phyloP scores from a whole-genome alignment of 2,329 filamentous ascomycete species.

The Aspergillus brunneoviolaceus region DNA sequence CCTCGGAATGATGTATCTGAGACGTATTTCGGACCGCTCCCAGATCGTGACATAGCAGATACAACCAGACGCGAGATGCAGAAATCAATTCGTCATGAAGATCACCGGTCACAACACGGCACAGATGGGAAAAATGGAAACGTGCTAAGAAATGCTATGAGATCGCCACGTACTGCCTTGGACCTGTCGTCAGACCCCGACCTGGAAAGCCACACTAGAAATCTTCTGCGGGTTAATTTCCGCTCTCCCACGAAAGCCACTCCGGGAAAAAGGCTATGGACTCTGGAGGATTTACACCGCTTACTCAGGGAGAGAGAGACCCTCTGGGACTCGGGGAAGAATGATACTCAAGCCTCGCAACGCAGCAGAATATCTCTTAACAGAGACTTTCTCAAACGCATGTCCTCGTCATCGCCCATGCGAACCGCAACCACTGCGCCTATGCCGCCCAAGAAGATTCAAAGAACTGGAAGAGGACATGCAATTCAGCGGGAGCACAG shows the following conservation, averaged over 20 bases:
- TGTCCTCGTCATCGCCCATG: background rate
- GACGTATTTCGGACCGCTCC: background rate
- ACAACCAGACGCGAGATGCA: background rate
- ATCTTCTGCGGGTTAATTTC: conserved; percentile 12
- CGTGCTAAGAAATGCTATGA: background rate
- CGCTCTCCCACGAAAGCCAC: background rate
- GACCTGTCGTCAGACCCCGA: background rate
- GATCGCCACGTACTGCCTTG: background rate
- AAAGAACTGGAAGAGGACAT: background rate
- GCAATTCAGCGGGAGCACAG: background rate
- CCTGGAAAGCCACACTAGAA: background rate
- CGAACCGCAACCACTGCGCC: background rate
- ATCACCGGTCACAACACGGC: background rate
- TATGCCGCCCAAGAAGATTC: background rate
- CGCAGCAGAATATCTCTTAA: background rate
- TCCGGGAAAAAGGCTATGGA: conserved; percentile 18
- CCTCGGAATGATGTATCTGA: background rate
- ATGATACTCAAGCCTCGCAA: background rate
- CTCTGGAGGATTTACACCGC: conserved; percentile 25
- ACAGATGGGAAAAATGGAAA: background rate
- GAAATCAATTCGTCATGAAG: background rate
- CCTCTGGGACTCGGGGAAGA: background rate
- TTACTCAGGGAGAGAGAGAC: conserved; percentile 17
- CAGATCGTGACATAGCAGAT: background rate
- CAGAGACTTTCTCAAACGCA: background rate